A percentile compares a stretch with the other conserved stretches of the same genome.
These are phyloP conservation scores for Leucocoprinus birnbaumii DNA, from an alignment of 768 basidiomycete genomes.

Conservation along the genomic window DNA sequence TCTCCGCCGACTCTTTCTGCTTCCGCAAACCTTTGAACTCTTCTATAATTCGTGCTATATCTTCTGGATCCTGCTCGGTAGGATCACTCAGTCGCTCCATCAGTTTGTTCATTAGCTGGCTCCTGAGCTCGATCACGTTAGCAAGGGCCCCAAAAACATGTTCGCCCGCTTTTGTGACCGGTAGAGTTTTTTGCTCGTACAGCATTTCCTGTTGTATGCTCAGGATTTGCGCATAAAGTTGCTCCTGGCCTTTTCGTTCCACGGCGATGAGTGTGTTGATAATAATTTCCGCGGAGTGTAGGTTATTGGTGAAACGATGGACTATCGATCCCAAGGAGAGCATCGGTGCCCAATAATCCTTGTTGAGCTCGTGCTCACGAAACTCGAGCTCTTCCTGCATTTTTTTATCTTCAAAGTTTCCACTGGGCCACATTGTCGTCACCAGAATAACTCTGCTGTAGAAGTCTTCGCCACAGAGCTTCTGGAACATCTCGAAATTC, in stretches of 20 bases:
- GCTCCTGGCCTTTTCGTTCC: neutral
- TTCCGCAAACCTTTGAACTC: no score
- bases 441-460: neutral
- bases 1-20: no score
- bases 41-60: no score
- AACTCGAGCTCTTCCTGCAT: no score
- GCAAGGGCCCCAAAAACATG: neutral
- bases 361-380: neutral
- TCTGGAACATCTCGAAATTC: conserved; percentile 9
- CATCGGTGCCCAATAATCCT: neutral
- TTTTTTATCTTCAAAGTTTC: no score
- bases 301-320: neutral
- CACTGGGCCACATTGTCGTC: conserved; percentile 12
- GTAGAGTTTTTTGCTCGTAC: neutral
- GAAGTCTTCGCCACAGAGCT: conserved; percentile 15
- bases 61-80: no score
- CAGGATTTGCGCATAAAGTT: neutral
- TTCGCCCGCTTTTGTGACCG: neutral
- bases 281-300: neutral
- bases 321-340: neutral
- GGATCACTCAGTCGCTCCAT: no score
- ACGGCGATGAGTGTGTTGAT: neutral
- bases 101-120: no score
- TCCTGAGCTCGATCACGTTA: neutral
- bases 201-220: neutral